Base-by-base conservation (phyloP, 176 grass and related monocot species). In the Avena eriantha region DNA sequence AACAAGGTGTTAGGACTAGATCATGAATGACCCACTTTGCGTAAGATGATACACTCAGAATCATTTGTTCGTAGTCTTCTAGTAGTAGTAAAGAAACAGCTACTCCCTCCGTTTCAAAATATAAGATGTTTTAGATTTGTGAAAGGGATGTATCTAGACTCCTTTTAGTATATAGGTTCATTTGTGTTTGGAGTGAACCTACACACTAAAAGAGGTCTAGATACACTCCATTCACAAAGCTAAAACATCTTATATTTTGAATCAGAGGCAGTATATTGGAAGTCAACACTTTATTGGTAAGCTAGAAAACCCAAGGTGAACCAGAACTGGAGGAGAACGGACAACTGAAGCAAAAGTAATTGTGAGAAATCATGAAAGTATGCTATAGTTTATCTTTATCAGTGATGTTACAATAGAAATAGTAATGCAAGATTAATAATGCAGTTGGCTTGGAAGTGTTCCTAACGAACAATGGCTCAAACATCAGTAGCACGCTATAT, bases 291-390 rank as follows among this genome's bases (percentile, higher is more conserved):
- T 74, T 22, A 48, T 23, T 53, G 73, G 24, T 76, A 47, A 76
- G 51, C 15, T 76, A 53, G 73, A 26, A 50, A 76, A 19, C 11
- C 51, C 15, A 76, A 54, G 48, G 48, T 69, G 33, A 19, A 69
- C 34, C 67, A 69, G 7, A 84, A 49, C 46, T n/a, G n/a, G 55
- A 64, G n/a, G 55, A 64, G 63, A 80, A 53, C n/a, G 1, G 23
- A 12, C 24, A 82, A 51, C 29, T 51, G 13, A 55, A 82, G 77
- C 22, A 77, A 18, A 24, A 69, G 33, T 35, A 71, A 77, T 35
- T 69, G 23, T 57, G 34, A 74, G 68, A 43, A 61, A 47, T 43
- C 56, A 76, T 74, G 68, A n/a, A 89, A 67, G 57, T 75, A 48
- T 39, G 17, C 67, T 9, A 69, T 39, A 69, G 66, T 69, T 69